These are phyloP conservation scores for Tulasnella sp. DNA, from an alignment of 768 basidiomycete genomes.

Conservation along the genomic window DNA sequence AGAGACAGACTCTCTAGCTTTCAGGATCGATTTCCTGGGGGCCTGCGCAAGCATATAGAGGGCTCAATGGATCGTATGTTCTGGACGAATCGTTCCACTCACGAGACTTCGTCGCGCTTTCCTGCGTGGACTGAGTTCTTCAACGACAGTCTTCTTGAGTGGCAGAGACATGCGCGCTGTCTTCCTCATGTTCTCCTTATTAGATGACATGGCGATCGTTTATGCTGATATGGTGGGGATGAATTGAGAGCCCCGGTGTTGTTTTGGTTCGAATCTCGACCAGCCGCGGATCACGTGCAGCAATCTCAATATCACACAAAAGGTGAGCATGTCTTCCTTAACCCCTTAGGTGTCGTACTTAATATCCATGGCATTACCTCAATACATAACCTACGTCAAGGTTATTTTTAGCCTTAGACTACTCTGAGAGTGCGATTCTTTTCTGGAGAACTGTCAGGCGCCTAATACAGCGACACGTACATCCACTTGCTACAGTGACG, in stretches of 20 bases:
- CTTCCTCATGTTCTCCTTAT: slow-evolving; percentile 8
- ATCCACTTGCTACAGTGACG: no score
- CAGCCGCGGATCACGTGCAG: not conserved
- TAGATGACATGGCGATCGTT: not conserved
- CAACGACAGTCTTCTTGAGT: not conserved
- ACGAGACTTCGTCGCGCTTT: slow-evolving; percentile 13
- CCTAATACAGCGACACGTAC: no score
- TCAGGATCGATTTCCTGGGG: slow-evolving; percentile 18
- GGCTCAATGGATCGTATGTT: not conserved
- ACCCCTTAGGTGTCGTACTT: no score
- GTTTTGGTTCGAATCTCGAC: not conserved
- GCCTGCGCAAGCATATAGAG: slow-evolving; percentile 2
- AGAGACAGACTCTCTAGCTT: slow-evolving; percentile 1
- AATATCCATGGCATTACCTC: no score
- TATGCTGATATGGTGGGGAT: not conserved
- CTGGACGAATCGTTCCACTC: not conserved
- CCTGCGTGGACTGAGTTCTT: slow-evolving; percentile 15
- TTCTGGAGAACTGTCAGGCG: no score
- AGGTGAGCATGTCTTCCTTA: no score
- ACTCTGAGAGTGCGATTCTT: no score
- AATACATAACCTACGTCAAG: no score
- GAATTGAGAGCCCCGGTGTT: not conserved
- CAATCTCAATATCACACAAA: no score
- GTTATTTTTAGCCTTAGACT: no score
- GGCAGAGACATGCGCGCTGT: slow-evolving; percentile 7